A percentile compares a stretch with the other conserved stretches of the same genome.
These are phyloP conservation scores for Penicillium sp. DNA, from an alignment of 2,329 filamentous ascomycete species.

Conservation along the genomic window DNA sequence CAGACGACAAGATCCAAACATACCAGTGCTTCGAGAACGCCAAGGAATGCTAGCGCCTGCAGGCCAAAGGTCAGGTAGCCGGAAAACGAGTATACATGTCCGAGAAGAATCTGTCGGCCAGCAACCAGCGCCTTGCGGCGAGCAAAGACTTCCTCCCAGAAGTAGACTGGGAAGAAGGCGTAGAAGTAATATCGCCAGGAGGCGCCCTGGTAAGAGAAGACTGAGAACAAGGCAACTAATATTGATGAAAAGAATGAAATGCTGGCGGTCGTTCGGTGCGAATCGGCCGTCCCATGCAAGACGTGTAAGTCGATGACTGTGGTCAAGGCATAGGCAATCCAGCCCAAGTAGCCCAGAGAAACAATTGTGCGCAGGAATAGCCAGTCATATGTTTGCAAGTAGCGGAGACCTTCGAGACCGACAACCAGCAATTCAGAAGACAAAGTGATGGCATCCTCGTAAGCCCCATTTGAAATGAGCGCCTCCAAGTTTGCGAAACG, in stretches of 20 bases:
- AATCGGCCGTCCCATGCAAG: conserved; percentile 67
- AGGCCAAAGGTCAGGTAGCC: conserved; percentile 62
- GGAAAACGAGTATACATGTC: conserved; percentile 63
- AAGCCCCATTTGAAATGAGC: conserved; percentile 66
- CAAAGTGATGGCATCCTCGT: conserved; percentile 76
- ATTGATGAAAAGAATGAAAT: conserved; percentile 71
- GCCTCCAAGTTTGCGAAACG: conserved; percentile 68
- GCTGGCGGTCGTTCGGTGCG: conserved; percentile 62
- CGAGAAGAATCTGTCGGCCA: conserved; percentile 69
- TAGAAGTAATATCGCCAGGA: conserved; percentile 87
- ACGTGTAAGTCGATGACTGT: conserved; percentile 89
- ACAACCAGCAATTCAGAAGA: conserved; percentile 75
- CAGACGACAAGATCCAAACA: conserved; percentile 29
- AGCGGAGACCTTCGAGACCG: conserved; percentile 79
- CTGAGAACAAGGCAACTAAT: conserved; percentile 73
- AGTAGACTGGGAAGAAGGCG: conserved; percentile 85
- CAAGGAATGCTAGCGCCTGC: conserved; percentile 68
- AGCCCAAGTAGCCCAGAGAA: conserved; percentile 87
- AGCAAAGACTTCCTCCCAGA: conserved; percentile 95
- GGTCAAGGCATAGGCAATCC: conserved; percentile 90
- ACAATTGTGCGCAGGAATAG: conserved; percentile 87
- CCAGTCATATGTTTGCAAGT: conserved; percentile 98
- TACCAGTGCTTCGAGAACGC: conserved; percentile 76
- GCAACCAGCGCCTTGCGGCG: conserved; percentile 68
- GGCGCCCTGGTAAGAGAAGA: conserved; percentile 77